Conservation (phyloP, 2,329 filamentous ascomycete species). For the Colletotrichum sp. region DNA sequence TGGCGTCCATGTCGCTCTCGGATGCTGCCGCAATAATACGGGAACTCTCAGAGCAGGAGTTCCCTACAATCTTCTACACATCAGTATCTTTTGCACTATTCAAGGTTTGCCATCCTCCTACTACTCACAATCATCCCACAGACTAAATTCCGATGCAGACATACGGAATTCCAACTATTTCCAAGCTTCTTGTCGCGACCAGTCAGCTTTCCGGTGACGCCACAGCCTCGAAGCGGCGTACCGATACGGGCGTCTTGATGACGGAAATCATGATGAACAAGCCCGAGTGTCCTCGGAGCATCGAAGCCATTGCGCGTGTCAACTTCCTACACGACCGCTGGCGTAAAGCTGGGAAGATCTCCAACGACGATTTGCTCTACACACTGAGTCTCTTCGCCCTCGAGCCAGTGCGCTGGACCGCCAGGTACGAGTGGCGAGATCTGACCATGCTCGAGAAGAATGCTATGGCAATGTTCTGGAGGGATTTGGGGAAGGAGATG, state of each 20-base stretch:
- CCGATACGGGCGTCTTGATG: conserved; percentile 54
- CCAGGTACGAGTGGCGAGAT: conserved; percentile 60
- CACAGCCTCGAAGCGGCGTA: conserved; percentile 56
- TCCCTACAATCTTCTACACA: conserved; percentile 55
- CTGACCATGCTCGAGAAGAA: conserved; percentile 59
- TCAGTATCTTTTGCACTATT: conserved; percentile 64
- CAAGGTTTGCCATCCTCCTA: conserved; percentile 38
- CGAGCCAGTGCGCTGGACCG: conserved; percentile 58
- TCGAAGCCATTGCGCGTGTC: conserved; percentile 63
- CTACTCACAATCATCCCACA: fast-evolving
- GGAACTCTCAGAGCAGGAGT: conserved; percentile 53
- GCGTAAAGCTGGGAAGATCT: conserved; percentile 61
- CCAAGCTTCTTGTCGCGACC: conserved; percentile 50
- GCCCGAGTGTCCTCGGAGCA: conserved; percentile 45
- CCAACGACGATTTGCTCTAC: conserved; percentile 67
- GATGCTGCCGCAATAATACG: conserved; percentile 35
- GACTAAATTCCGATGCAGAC: conserved; percentile 14
- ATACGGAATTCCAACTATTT: conserved; percentile 62
- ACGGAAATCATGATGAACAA: conserved; percentile 49
- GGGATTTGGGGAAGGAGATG: conserved; percentile 59
- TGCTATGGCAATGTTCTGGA: conserved; percentile 62
- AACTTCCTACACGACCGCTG: conserved; percentile 67
- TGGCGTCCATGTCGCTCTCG: conserved; percentile 4
- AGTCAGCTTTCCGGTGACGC: conserved; percentile 44
- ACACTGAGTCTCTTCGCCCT: conserved; percentile 64